Evolutionary conservation across 2,329 filamentous ascomycete species (phyloP).

Genomic region (Microdochium nivale): DNA sequence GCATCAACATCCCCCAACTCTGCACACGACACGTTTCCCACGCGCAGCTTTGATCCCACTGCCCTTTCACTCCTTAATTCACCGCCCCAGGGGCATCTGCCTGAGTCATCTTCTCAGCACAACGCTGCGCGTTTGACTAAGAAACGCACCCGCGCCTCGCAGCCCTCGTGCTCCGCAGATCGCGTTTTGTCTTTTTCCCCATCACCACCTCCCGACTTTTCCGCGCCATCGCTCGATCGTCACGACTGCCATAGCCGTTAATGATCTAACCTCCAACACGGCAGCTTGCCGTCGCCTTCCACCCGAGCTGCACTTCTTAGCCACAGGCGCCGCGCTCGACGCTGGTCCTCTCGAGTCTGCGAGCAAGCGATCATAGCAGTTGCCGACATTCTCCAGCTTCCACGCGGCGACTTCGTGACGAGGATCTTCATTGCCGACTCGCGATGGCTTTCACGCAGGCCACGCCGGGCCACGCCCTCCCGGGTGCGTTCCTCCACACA

Average conservation of each 20-base stretch:
- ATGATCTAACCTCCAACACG: background rate
- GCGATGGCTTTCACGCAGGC: constrained; percentile 49
- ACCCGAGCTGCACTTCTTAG: background rate
- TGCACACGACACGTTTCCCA: background rate
- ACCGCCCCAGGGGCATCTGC: background rate
- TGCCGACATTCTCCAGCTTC: background rate
- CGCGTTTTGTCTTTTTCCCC: background rate
- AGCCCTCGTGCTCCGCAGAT: background rate
- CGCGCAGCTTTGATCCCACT: background rate
- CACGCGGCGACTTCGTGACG: background rate
- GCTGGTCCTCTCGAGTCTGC: background rate
- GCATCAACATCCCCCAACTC: background rate
- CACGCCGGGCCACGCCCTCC: constrained; percentile 64
- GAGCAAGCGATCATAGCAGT: background rate
- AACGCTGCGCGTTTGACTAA: background rate
- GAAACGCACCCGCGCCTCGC: background rate
- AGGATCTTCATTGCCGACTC: constrained; percentile 1
- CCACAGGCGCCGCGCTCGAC: background rate
- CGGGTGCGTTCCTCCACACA: constrained; percentile 69
- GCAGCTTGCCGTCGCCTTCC: background rate
- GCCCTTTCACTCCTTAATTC: background rate
- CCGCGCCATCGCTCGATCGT: background rate
- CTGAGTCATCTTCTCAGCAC: background rate
- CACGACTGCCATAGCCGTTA: background rate
- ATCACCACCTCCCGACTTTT: background rate